Evolutionary conservation across 192 early-diverging fungal genomes (phyloP).

Genomic region (Pilobolus umbonatus): DNA sequence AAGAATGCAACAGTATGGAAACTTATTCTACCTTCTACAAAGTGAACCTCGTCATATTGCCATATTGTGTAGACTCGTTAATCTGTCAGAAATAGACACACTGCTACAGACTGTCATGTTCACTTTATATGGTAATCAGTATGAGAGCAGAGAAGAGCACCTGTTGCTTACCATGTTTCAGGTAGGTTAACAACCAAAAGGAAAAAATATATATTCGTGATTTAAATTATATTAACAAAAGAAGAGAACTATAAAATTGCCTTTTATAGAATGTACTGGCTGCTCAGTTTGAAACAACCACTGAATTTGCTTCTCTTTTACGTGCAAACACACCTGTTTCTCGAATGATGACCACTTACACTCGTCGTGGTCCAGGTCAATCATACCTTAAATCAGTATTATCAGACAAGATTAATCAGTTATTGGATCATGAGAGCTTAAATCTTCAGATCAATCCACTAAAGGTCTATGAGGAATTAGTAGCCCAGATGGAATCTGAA

Average conservation of each 20-base stretch:
- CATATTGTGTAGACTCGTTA: conserved; percentile 72
- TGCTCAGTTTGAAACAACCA: conserved; percentile 84
- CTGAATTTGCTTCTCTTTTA: conserved; percentile 82
- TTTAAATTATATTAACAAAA: neutral
- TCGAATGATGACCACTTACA: conserved; percentile 98
- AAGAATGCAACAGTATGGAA: conserved; percentile 81
- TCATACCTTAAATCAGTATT: conserved; percentile 86
- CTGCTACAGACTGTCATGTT: conserved; percentile 90
- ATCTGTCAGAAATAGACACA: conserved; percentile 84
- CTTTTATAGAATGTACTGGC: conserved; percentile 62
- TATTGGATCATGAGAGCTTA: conserved; percentile 80
- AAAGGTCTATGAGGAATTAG: conserved; percentile 83
- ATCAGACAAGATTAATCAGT: conserved; percentile 73
- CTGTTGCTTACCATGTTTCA: conserved; percentile 94
- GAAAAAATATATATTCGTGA: neutral
- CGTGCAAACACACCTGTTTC: conserved; percentile 95
- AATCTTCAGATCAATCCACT: conserved; percentile 95
- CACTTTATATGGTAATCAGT: conserved; percentile 93
- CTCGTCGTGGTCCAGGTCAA: conserved; percentile 88
- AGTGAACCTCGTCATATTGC: conserved; percentile 88
- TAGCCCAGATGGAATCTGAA: conserved; percentile 65
- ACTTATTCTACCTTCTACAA: conserved; percentile 88
- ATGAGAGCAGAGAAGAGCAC: conserved; percentile 92
- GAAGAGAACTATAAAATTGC: neutral
- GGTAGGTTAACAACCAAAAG: too few species aligned